phyloP scores from a whole-genome alignment of 345 rosid species.

The Aquilaria yunnanensis region DNA sequence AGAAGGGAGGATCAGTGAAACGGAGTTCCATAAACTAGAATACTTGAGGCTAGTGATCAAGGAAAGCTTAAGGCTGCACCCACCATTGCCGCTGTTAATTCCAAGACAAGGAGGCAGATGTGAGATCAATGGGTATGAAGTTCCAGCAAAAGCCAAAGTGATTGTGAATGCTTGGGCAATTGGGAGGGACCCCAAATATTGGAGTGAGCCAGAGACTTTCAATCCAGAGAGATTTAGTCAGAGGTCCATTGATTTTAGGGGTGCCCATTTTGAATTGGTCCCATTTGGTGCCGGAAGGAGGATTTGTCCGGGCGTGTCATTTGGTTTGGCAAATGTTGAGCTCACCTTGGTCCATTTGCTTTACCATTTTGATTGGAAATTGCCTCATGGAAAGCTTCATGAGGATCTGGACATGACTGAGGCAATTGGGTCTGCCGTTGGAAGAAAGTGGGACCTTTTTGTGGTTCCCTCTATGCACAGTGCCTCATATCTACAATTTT shows the following conservation, averaged over 20 bases:
- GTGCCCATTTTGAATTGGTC: slow-evolving; percentile 14
- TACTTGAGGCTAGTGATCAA: slow-evolving; percentile 24
- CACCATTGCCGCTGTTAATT: slow-evolving; percentile 20
- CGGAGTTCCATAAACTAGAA: slow-evolving; percentile 12
- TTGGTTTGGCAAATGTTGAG: slow-evolving; percentile 15
- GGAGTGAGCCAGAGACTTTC: slow-evolving; percentile 23
- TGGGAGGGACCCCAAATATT: slow-evolving; percentile 23
- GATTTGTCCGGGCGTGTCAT: slow-evolving; percentile 24
- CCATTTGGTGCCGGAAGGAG: slow-evolving; percentile 34
- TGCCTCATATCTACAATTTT: no score
- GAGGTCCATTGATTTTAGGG: slow-evolving; percentile 19
- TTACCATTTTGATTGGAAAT: slow-evolving; percentile 30
- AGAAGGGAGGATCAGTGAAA: slow-evolving; percentile 19
- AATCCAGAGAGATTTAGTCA: slow-evolving; percentile 24
- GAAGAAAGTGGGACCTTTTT: slow-evolving; percentile 15
- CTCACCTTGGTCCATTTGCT: slow-evolving; percentile 19
- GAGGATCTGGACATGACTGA: slow-evolving; percentile 24
- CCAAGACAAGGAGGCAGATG: slow-evolving; percentile 32
- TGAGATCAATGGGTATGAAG: slow-evolving; percentile 13
- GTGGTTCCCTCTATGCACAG: neutral
- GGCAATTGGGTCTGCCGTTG: neutral
- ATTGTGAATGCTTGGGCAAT: slow-evolving; percentile 26
- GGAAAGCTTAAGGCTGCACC: slow-evolving; percentile 27
- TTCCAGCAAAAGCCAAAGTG: slow-evolving; percentile 10
- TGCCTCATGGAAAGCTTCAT: neutral